A percentile compares a stretch with the other conserved stretches of the same genome.
Conservation (phyloP, 768 basidiomycete species). For the Termitomyces sp. region DNA sequence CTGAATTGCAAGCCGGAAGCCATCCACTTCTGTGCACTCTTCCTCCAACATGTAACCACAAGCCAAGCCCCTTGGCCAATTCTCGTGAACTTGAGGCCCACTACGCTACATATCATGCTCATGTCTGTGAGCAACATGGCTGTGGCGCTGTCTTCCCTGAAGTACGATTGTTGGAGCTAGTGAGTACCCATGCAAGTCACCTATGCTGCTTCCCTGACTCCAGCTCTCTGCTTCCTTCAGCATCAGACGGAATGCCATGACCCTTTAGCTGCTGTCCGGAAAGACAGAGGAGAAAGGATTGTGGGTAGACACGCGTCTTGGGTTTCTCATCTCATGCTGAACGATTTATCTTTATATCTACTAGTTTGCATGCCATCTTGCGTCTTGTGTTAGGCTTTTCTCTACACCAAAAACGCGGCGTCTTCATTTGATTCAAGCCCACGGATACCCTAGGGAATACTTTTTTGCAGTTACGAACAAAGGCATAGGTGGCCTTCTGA, state of each 20-base stretch:
- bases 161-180: constrained; percentile 70
- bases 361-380: constrained; percentile 78
- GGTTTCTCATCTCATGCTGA: neutral
- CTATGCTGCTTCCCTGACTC: neutral
- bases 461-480: constrained; percentile 92
- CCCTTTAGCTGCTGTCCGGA: constrained; percentile 71
- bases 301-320: constrained; percentile 38
- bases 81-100: constrained; percentile 75
- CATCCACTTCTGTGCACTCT: constrained; percentile 63
- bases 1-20: constrained; percentile 10
- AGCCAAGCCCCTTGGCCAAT: constrained; percentile 59
- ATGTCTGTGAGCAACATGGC: constrained; percentile 66
- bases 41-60: constrained; percentile 77
- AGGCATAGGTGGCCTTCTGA: constrained; percentile 77
- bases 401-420: constrained; percentile 71
- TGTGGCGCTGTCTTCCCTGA: constrained; percentile 89
- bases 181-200: constrained; percentile 37
- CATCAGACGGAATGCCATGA: constrained; percentile 89
- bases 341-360: neutral
- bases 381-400: constrained; percentile 56
- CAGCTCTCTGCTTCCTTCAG: constrained; percentile 27
- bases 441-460: constrained; percentile 84
- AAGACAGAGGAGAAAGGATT: constrained; percentile 82
- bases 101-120: constrained; percentile 81
- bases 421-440: constrained; percentile 77